Base-by-base conservation (phyloP, 2,329 filamentous ascomycete species). In the Camillea tinctor region DNA sequence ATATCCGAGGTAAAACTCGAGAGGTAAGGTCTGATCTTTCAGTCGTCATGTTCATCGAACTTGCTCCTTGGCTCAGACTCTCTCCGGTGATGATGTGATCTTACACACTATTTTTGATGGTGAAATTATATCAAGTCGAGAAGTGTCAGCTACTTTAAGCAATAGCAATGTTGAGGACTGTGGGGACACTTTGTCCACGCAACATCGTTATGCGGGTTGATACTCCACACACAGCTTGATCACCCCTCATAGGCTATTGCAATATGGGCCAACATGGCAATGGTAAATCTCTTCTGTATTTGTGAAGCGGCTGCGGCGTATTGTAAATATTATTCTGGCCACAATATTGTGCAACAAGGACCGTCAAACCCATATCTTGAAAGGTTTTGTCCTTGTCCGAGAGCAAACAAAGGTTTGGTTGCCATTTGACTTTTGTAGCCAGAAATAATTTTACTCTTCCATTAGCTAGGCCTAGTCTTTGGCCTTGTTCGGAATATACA, bases 1-100 rank as follows among this genome's bases (percentile, higher is more conserved):
- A 60, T 55, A 73, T 66, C 54, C 64, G 62, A 44, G 70, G 71
- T 9, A 71, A 55, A 20, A 66, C 55, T 50, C 68, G 69, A 22
- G 62, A 49, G 13, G 60, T 64, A 13, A 73, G 68, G 9, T 69
- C 63, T 15, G 64, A 60, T 66, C 69, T 66, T n/a, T 68, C 66
- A 4, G 64, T 63, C 52, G 63, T 60, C 66, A 70, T 68, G 19
- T 64, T 66, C 40, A 19, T 21, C 44, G 50, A 5, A 54, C 54
- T 17, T 40, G n/a, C 1, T 26, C 20, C 23, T 7, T 8, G 24
- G 13, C 13, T 7, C 13, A 11, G 13, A 30, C 3, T 9, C 26
- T 30, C 7, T 2, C 26, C 26, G 26, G 13, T 11, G 26, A 30
- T 19, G 49, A 23, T 21, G 7, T 44, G 17, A n/a, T 44, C 13